A percentile compares a stretch with the other conserved stretches of the same genome.
Conservation (phyloP, 305 asterid species). For the Plantago lanceolata region DNA sequence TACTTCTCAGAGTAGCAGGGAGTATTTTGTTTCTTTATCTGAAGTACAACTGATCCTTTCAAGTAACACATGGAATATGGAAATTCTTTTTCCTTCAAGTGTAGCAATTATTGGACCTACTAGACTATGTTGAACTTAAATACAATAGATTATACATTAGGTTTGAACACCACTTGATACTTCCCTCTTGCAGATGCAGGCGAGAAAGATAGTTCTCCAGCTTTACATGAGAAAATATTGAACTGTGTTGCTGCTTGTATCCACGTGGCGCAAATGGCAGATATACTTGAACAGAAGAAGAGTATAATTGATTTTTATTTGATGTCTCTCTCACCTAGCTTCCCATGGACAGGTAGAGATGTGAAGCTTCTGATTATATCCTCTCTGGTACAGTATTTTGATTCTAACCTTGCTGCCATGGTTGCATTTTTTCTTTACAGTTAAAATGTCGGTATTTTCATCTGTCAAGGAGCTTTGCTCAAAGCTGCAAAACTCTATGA, state of each 20-base stretch:
- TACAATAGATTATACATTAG: not conserved
- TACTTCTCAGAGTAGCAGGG: too few species aligned
- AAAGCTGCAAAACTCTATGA: constrained; percentile 39
- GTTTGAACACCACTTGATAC: constrained; percentile 19
- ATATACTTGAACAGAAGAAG: constrained; percentile 64
- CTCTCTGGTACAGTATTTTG: constrained; percentile 17
- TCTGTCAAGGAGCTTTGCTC: constrained; percentile 70
- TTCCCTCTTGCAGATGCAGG: constrained; percentile 53
- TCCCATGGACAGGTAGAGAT: constrained; percentile 74
- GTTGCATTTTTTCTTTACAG: constrained; percentile 41
- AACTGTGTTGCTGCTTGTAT: constrained; percentile 69
- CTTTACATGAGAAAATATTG: constrained; percentile 57
- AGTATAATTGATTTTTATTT: constrained; percentile 51
- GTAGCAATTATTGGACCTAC: not conserved
- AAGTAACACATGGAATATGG: too few species aligned
- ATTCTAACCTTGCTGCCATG: constrained; percentile 18
- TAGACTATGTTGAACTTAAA: not conserved
- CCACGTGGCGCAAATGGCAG: constrained; percentile 57
- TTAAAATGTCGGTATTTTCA: constrained; percentile 62
- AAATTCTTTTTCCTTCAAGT: too few species aligned
- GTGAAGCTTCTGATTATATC: not conserved
- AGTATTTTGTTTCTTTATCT: too few species aligned
- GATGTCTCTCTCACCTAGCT: constrained; percentile 62
- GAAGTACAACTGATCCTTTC: too few species aligned
- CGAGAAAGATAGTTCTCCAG: constrained; percentile 51